Conservation (phyloP, 805 yeast species). For the Ogataea kodamae region DNA sequence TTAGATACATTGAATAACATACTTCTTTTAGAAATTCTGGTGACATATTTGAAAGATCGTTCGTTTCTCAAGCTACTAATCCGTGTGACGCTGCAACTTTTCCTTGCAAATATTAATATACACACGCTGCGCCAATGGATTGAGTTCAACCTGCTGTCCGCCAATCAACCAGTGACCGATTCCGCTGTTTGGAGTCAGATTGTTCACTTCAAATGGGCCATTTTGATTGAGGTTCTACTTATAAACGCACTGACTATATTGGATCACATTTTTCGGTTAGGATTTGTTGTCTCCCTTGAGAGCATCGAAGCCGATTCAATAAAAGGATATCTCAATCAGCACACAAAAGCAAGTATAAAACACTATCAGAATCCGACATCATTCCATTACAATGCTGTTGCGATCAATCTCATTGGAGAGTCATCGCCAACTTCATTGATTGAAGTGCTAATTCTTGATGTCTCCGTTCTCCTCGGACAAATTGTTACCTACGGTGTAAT, state of each 20-base stretch:
- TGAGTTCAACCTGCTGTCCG: constrained; percentile 13
- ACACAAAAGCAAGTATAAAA: constrained; percentile 13
- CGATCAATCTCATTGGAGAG: constrained; percentile 31
- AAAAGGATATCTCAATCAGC: constrained; percentile 15
- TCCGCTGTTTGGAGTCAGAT: constrained; percentile 11
- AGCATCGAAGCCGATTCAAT: constrained; percentile 1
- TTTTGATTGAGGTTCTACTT: constrained; percentile 17
- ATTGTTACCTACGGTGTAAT: constrained; percentile 16
- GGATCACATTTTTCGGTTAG: constrained; percentile 16
- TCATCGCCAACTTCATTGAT: constrained; percentile 7
- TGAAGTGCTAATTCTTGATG: constrained; percentile 21
- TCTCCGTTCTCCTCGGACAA: constrained; percentile 20
- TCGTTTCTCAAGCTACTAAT: constrained; percentile 24
- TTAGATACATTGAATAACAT: constrained; percentile 13
- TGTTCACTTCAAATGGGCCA: constrained; percentile 12
- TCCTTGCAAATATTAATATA: constrained; percentile 18
- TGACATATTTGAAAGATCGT: constrained; percentile 24
- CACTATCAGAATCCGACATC: constrained; percentile 16
- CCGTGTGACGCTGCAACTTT: constrained; percentile 20
- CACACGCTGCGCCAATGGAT: constrained; percentile 19
- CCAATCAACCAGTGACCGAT: constrained; percentile 13
- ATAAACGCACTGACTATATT: constrained; percentile 14
- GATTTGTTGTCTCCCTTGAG: constrained; percentile 1
- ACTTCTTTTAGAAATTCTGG: constrained; percentile 19
- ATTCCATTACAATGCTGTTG: constrained; percentile 20